phyloP scores from a whole-genome alignment of 129 eudicot genomes.

The Logfia minima region DNA sequence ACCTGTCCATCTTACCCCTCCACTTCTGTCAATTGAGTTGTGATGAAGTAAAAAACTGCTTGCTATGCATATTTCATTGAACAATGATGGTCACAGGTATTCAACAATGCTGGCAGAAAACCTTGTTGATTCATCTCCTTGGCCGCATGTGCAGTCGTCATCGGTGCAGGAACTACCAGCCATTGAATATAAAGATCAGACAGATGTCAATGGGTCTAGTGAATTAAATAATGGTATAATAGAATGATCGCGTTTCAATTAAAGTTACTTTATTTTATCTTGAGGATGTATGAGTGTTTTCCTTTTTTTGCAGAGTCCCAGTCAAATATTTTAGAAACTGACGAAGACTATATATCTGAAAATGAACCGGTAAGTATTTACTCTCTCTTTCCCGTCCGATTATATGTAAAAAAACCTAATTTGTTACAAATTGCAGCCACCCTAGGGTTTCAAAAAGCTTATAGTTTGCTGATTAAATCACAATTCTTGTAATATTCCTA shows the following conservation, averaged over 20 bases:
- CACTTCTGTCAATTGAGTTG: neutral
- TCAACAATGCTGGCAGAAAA: slow-evolving; percentile 98
- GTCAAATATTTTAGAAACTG: slow-evolving; percentile 52
- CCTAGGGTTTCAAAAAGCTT: neutral
- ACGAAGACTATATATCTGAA: slow-evolving; percentile 71
- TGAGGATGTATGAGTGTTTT: neutral
- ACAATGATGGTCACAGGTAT: slow-evolving; percentile 55
- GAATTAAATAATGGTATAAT: slow-evolving; percentile 44
- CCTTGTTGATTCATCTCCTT: slow-evolving; percentile 62
- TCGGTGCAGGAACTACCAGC: slow-evolving; percentile 40
- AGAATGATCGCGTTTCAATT: neutral
- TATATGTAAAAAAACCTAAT: neutral
- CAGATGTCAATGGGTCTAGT: slow-evolving; percentile 35
- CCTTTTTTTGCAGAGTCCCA: slow-evolving; percentile 49
- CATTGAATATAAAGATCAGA: slow-evolving; percentile 42
- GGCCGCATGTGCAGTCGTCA: slow-evolving; percentile 32
- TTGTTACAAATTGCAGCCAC: neutral
- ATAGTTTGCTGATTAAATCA: neutral
- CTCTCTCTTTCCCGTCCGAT: neutral
- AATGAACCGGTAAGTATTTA: slow-evolving; percentile 64
- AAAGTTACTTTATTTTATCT: neutral
- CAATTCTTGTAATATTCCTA: neutral
- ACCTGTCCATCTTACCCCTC: neutral
- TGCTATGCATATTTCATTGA: neutral
- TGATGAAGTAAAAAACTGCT: neutral